A percentile compares a stretch with the other conserved stretches of the same genome.
Evolutionary conservation across 805 yeast genomes (phyloP).

Genomic region (Starmera dryadoides): DNA sequence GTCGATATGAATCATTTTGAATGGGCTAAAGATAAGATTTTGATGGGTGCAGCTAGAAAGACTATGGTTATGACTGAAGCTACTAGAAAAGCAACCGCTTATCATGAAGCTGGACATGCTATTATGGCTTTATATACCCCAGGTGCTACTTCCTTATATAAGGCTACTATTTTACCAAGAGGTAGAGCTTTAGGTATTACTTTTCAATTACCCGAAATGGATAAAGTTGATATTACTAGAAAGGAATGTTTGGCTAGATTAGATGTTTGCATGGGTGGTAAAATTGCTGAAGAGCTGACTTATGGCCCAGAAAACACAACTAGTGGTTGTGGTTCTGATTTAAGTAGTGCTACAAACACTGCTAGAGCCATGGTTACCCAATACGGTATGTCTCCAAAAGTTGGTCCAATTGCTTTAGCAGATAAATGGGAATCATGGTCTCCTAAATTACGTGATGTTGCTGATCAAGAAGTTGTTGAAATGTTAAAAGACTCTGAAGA

Average conservation of each 20-base stretch:
- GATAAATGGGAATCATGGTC: slow-evolving; percentile 97
- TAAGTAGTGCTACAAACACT: slow-evolving; percentile 80
- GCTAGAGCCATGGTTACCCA: slow-evolving; percentile 97
- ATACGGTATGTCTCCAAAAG: slow-evolving; percentile 90
- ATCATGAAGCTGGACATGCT: slow-evolving; percentile 99
- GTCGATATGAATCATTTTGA: slow-evolving; percentile 91
- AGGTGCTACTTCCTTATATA: slow-evolving; percentile 92
- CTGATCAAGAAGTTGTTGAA: slow-evolving; percentile 85
- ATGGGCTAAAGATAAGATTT: slow-evolving; percentile 98
- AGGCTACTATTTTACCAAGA: slow-evolving; percentile 94
- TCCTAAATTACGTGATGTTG: slow-evolving; percentile 75
- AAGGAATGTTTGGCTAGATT: slow-evolving; percentile 84
- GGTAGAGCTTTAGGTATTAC: slow-evolving; percentile 97
- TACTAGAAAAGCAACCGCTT: slow-evolving; percentile 88
- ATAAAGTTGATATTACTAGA: slow-evolving; percentile 88
- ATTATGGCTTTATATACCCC: slow-evolving; percentile 92
- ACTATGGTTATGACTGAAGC: slow-evolving; percentile 98
- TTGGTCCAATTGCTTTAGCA: slow-evolving; percentile 86
- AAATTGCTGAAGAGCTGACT: slow-evolving; percentile 89
- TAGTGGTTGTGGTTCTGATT: slow-evolving; percentile 90
- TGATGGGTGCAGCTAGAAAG: slow-evolving; percentile 97
- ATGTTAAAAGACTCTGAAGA: slow-evolving; percentile 69
- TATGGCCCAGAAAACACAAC: slow-evolving; percentile 92
- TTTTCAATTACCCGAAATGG: slow-evolving; percentile 97
- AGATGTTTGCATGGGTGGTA: slow-evolving; percentile 99